phyloP scores from a whole-genome alignment of 208 protist genomes.

The Novymonas esmeraldas region DNA sequence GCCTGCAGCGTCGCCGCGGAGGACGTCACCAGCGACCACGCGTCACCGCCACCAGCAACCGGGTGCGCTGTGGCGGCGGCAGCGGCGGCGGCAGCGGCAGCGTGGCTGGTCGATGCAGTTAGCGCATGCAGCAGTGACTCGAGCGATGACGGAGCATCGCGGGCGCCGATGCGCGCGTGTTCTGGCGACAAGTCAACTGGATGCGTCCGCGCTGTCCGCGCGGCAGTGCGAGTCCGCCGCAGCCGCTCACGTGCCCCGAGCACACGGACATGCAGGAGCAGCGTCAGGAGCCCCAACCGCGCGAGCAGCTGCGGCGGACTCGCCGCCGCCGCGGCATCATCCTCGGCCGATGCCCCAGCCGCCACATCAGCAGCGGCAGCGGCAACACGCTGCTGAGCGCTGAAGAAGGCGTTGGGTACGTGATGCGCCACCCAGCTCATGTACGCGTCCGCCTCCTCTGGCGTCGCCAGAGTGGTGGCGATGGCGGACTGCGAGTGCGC shows the following conservation, averaged over 20 bases:
- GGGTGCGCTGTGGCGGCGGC: too few relatives aligned
- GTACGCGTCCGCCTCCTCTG: constrained; percentile 5
- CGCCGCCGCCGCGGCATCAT: constrained; percentile 14
- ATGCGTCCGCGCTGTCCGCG: not conserved
- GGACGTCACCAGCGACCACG: constrained; percentile 22
- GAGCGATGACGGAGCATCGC: constrained; percentile 23
- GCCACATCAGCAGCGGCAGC: not conserved
- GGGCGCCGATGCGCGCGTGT: not conserved
- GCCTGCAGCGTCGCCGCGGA: not conserved
- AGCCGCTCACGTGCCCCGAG: constrained; percentile 4
- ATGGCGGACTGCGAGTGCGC: not conserved
- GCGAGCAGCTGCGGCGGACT: constrained; percentile 15
- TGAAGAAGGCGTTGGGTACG: constrained; percentile 47
- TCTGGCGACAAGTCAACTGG: not conserved
- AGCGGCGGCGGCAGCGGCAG: too few relatives aligned
- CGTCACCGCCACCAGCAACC: too few relatives aligned
- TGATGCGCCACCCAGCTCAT: constrained; percentile 23
- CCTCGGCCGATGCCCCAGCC: not conserved
- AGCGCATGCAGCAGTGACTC: constrained; percentile 6
- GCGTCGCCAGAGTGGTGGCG: not conserved
- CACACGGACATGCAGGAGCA: constrained; percentile 22
- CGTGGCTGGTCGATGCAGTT: too few relatives aligned
- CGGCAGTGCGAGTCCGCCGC: not conserved
- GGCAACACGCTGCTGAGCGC: constrained; percentile 36
- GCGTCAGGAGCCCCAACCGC: constrained; percentile 25